A percentile compares a stretch with the other conserved stretches of the same genome.
Conservation (phyloP, 169 alveolate genomes). For the Plasmodium knowlesi region DNA sequence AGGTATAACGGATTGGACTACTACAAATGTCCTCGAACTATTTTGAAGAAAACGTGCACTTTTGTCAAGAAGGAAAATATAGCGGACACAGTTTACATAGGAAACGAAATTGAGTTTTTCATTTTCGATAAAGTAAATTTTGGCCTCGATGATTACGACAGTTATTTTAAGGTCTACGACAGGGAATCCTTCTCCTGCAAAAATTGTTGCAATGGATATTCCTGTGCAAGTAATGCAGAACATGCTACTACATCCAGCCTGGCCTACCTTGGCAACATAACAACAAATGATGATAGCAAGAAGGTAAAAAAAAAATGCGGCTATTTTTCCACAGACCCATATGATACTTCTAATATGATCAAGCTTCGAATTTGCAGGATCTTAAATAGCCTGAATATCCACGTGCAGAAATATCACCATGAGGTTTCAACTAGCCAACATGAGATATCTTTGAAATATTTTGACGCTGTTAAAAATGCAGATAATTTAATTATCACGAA, state of each 20-base stretch:
- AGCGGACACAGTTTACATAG: constrained; percentile 77
- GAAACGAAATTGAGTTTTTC: constrained; percentile 87
- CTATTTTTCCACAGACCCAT: constrained; percentile 82
- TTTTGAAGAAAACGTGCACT: constrained; percentile 52
- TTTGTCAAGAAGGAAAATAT: constrained; percentile 35
- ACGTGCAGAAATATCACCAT: constrained; percentile 87
- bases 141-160: constrained; percentile 72
- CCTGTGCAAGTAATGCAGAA: constrained; percentile 76
- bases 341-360: constrained; percentile 77
- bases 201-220: constrained; percentile 42
- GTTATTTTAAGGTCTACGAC: constrained; percentile 73
- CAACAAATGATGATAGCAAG: constrained; percentile 54
- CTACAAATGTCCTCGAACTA: constrained; percentile 77
- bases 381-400: constrained; percentile 77
- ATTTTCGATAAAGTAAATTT: constrained; percentile 82
- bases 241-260: neutral
- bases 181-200: constrained; percentile 63
- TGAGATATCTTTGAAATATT: constrained; percentile 82
- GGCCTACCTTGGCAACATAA: neutral
- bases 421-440: constrained; percentile 88
- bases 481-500: constrained; percentile 79
- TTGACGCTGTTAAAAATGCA: constrained; percentile 77
- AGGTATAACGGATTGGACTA: constrained; percentile 68
- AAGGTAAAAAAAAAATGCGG: constrained; percentile 77
- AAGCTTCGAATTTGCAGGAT: constrained; percentile 79